These are phyloP conservation scores for Trichoderma sp. DNA, from an alignment of 2,329 filamentous ascomycete genomes.

Conservation along the genomic window DNA sequence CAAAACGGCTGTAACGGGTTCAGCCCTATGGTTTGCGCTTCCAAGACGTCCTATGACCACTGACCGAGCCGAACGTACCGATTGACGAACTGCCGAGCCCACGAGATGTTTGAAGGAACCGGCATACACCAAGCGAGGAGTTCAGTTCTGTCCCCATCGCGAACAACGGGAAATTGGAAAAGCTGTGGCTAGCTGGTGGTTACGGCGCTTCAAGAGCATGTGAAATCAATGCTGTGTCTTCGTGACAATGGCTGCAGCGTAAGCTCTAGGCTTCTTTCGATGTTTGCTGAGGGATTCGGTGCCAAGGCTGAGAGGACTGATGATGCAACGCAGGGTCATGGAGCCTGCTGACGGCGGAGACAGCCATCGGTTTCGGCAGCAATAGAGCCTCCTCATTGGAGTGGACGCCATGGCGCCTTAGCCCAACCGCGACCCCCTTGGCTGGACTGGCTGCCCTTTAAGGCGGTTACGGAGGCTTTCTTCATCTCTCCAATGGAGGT, in stretches of 20 bases:
- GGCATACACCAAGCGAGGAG: neutral
- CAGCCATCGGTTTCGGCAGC: neutral
- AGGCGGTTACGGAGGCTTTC: neutral
- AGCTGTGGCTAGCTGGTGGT: neutral
- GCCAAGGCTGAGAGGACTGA: neutral
- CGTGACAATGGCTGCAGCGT: constrained; percentile 1
- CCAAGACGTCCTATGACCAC: no score
- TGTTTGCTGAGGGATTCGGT: neutral
- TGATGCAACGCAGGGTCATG: neutral
- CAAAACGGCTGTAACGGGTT: no score
- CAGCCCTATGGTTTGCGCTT: no score
- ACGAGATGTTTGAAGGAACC: no score
- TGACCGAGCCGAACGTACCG: no score
- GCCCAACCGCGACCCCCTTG: neutral
- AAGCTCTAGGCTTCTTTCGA: constrained; percentile 3
- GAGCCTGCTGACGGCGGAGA: neutral
- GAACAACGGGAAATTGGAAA: neutral
- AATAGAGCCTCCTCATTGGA: neutral
- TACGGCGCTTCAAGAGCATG: neutral
- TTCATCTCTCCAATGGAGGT: neutral
- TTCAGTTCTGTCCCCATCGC: neutral
- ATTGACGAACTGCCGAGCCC: no score
- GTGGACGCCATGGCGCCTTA: neutral
- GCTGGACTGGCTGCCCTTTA: neutral
- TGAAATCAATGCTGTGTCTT: neutral